A percentile compares a stretch with the other conserved stretches of the same genome.
Evolutionary conservation across 2,329 filamentous ascomycete genomes (phyloP).

Genomic region (Apiospora sp.): DNA sequence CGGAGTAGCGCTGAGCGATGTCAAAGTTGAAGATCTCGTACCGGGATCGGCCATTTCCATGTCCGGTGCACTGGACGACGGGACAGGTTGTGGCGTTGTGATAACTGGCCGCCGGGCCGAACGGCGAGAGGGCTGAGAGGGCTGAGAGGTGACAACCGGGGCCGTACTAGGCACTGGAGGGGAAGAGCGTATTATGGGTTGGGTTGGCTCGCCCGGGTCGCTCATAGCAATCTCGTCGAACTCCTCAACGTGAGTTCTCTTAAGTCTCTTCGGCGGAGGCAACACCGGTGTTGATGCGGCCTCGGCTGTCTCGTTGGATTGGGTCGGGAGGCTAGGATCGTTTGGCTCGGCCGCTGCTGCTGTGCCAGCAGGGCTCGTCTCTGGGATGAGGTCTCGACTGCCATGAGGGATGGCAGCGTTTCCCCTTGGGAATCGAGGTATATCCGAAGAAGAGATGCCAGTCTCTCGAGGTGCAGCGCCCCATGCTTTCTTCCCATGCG

Average conservation of each 20-base stretch:
- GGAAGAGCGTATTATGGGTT: conserved; percentile 18
- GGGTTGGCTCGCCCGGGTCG: background rate
- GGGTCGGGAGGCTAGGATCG: background rate
- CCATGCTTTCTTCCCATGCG: background rate
- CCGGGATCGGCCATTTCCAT: conserved; percentile 21
- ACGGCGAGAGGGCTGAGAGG: conserved; percentile 1
- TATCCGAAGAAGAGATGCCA: background rate
- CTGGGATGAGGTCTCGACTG: conserved; percentile 15
- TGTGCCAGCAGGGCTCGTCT: conserved; percentile 23
- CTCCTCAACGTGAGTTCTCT: background rate
- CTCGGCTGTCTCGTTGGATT: background rate
- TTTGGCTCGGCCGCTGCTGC: conserved; percentile 15
- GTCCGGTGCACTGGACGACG: background rate
- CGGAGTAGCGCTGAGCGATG: conserved; percentile 39
- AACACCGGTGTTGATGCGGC: background rate
- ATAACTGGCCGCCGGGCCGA: background rate
- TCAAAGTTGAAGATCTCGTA: conserved; percentile 38
- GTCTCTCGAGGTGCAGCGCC: background rate
- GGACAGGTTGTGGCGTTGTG: background rate
- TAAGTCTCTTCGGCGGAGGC: background rate
- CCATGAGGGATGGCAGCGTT: background rate
- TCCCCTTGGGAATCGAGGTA: background rate
- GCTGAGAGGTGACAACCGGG: conserved; percentile 26
- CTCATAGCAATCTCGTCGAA: background rate
- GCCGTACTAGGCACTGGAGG: conserved; percentile 22